A percentile compares a stretch with the other conserved stretches of the same genome.
phyloP scores from a whole-genome alignment of 768 basidiomycete genomes.

The Hygrophorus russula region DNA sequence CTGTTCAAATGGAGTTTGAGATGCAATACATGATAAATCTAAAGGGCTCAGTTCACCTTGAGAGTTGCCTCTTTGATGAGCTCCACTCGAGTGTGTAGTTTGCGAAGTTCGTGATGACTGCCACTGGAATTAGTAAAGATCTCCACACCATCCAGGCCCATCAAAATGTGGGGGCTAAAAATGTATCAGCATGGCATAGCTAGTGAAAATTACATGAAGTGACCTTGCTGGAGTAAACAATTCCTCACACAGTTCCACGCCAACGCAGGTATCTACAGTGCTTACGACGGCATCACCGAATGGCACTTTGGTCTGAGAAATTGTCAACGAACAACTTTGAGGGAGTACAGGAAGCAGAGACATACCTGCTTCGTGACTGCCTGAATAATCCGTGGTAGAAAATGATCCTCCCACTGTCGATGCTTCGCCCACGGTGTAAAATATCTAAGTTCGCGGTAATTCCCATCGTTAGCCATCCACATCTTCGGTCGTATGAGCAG shows the following conservation, averaged over 20 bases:
- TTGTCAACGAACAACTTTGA: background rate
- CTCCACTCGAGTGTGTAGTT: constrained; percentile 83
- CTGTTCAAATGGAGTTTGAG: constrained; percentile 26
- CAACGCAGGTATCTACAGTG: constrained; percentile 91
- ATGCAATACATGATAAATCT: background rate
- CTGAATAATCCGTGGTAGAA: constrained; percentile 81
- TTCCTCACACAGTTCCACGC: constrained; percentile 95
- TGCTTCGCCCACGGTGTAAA: constrained; percentile 96
- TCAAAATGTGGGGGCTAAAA: constrained; percentile 83
- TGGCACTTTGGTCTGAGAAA: constrained; percentile 65
- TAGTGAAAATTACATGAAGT: constrained; percentile 24
- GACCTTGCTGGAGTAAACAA: constrained; percentile 94
- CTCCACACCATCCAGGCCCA: constrained; percentile 98
- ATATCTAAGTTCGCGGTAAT: constrained; percentile 82
- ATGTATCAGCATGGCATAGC: background rate
- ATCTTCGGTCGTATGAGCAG: constrained; percentile 96
- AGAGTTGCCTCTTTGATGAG: constrained; percentile 94
- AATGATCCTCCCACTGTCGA: constrained; percentile 84
- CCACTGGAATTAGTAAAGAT: constrained; percentile 99
- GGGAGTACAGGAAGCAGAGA: background rate
- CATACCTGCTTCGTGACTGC: constrained; percentile 79
- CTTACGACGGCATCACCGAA: constrained; percentile 95
- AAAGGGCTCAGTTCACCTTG: constrained; percentile 45
- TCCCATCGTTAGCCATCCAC: constrained; percentile 99
- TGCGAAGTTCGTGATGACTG: constrained; percentile 97